These are phyloP conservation scores for Trichoderma polysporum DNA, from an alignment of 2,329 filamentous ascomycete genomes.

Conservation along the genomic window DNA sequence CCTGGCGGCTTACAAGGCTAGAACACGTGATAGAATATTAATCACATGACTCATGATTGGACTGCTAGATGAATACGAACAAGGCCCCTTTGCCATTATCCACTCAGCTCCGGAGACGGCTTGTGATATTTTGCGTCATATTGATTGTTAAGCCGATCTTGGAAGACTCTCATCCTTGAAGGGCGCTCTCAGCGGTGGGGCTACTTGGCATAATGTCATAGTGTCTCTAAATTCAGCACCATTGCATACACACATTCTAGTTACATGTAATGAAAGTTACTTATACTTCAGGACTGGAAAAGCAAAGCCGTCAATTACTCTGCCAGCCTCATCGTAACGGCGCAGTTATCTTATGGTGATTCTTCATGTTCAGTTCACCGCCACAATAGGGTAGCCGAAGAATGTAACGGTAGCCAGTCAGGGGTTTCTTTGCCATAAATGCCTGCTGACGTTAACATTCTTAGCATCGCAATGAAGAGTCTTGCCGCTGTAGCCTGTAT, in stretches of 20 bases:
- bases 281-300: neutral
- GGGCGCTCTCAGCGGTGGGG: neutral
- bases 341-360: neutral
- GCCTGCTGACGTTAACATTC: neutral
- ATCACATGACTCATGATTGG: neutral
- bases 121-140: neutral
- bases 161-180: neutral
- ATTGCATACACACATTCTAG: neutral
- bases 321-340: neutral
- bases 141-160: neutral
- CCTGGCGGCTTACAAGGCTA: neutral
- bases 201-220: neutral
- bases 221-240: neutral
- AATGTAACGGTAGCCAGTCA: neutral
- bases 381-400: neutral
- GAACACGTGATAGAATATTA: neutral
- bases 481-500: neutral
- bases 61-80: neutral
- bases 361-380: neutral
- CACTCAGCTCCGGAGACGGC: too few relatives aligned
- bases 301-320: too few relatives aligned
- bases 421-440: neutral
- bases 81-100: neutral
- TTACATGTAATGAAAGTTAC: neutral
- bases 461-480: neutral